phyloP scores from a whole-genome alignment of 495 filamentous ascomycete species.

The Penicillium pancosmium region DNA sequence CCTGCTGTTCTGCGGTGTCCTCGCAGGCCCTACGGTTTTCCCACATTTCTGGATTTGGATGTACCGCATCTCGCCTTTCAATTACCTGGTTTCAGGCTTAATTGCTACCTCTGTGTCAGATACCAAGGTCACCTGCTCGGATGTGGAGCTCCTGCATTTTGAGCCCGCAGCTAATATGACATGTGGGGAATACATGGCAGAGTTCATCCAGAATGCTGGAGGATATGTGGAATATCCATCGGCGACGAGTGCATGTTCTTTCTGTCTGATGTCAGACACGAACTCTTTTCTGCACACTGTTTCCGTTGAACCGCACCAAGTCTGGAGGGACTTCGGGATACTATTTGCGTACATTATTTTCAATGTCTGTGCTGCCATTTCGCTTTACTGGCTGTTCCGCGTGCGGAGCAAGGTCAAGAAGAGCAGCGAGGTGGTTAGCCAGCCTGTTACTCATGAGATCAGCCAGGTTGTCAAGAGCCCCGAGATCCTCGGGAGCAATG shows the following conservation, averaged over 20 bases:
- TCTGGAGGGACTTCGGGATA: constrained; percentile 65
- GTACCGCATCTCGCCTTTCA: constrained; percentile 67
- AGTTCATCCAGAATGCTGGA: constrained; percentile 44
- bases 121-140: constrained; percentile 52
- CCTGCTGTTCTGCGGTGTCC: constrained; percentile 56
- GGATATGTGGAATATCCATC: constrained; percentile 56
- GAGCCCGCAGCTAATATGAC: constrained; percentile 44
- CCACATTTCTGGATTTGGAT: constrained; percentile 74
- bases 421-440: no score
- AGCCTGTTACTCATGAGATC: no score
- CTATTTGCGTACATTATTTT: constrained; percentile 61
- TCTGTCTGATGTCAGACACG: constrained; percentile 57
- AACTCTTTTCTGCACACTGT: constrained; percentile 55
- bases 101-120: constrained; percentile 56
- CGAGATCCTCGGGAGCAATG: no score
- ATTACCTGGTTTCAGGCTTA: constrained; percentile 60
- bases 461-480: no score
- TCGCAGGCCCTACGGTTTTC: constrained; percentile 55
- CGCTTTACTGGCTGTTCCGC: not conserved
- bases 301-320: constrained; percentile 43
- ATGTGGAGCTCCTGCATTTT: constrained; percentile 55
- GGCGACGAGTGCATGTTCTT: constrained; percentile 54
- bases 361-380: constrained; percentile 41
- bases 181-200: constrained; percentile 51
- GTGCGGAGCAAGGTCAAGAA: not conserved